These are phyloP conservation scores for Spergularia marina DNA, from an alignment of 148 eudicot genomes.

Conservation along the genomic window DNA sequence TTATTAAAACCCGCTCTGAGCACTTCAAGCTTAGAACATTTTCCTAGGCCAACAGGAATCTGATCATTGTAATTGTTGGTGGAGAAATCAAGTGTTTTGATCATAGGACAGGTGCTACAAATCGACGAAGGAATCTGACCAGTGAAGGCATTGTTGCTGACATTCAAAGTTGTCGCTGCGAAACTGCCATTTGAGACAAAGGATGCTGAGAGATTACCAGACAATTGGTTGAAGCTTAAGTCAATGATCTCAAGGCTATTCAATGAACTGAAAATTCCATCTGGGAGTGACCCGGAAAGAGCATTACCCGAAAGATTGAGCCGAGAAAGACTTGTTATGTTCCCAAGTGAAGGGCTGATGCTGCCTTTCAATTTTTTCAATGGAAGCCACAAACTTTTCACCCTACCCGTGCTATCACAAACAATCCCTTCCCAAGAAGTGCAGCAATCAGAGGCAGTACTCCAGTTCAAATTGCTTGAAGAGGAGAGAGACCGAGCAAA, in stretches of 20 bases:
- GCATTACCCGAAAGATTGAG: slow-evolving; percentile 58
- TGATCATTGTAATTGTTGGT: slow-evolving; percentile 39
- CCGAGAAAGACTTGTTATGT: slow-evolving; percentile 44
- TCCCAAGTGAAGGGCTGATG: slow-evolving; percentile 37
- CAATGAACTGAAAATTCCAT: slow-evolving; percentile 46
- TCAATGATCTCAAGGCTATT: slow-evolving; percentile 41
- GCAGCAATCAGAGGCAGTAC: slow-evolving; percentile 47
- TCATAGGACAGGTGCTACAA: slow-evolving; percentile 38
- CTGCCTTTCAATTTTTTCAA: slow-evolving; percentile 40
- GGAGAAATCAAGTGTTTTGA: slow-evolving; percentile 56
- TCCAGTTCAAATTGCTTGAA: slow-evolving; percentile 49
- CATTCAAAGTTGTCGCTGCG: slow-evolving; percentile 30
- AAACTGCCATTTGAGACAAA: background rate
- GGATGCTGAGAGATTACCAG: slow-evolving; percentile 4
- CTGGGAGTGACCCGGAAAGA: slow-evolving; percentile 55
- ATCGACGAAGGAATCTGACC: slow-evolving; percentile 52
- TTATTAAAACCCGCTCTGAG: slow-evolving; percentile 53
- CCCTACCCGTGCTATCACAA: slow-evolving; percentile 46
- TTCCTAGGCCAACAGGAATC: slow-evolving; percentile 44
- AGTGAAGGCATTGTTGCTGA: slow-evolving; percentile 52
- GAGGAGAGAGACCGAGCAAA: slow-evolving; percentile 33
- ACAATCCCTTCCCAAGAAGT: slow-evolving; percentile 59
- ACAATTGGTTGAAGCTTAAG: slow-evolving; percentile 11
- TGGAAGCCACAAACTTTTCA: slow-evolving; percentile 42
- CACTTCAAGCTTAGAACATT: slow-evolving; percentile 40